A percentile compares a stretch with the other conserved stretches of the same genome.
These are phyloP conservation scores for Anacardium occidentale DNA, from an alignment of 345 rosid species.

Conservation along the genomic window DNA sequence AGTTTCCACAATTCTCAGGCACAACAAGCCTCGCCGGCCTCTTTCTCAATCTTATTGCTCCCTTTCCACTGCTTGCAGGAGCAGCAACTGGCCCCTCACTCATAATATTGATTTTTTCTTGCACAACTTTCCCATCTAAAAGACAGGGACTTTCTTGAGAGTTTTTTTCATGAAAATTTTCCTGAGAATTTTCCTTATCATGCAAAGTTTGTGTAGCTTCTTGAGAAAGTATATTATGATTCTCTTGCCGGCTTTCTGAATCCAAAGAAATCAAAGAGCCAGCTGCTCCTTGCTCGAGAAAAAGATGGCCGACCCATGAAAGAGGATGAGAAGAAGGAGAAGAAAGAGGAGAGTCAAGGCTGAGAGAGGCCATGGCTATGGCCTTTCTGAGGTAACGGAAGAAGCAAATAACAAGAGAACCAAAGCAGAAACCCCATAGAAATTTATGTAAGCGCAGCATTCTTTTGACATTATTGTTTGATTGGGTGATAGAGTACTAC, in stretches of 20 bases:
- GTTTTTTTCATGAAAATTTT: neutral
- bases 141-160: neutral
- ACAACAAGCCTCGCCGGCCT: slow-evolving; percentile 47
- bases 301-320: neutral
- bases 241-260: too few species aligned
- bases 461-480: too few species aligned
- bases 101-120: neutral
- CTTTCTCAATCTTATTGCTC: slow-evolving; percentile 25
- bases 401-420: too few species aligned
- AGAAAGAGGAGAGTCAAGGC: neutral
- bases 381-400: too few species aligned
- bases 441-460: too few species aligned
- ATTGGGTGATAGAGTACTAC: too few species aligned
- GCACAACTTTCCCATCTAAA: slow-evolving; percentile 1
- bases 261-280: neutral
- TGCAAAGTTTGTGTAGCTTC: neutral
- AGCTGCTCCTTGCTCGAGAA: neutral
- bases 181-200: neutral
- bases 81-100: neutral
- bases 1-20: slow-evolving; percentile 24
- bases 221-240: too few species aligned
- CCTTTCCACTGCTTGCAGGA: neutral
- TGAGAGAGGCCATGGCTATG: too few species aligned
- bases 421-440: too few species aligned
- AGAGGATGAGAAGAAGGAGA: neutral